These are phyloP conservation scores for Nyctanthes arbortristis DNA, from an alignment of 257 asterid genomes.

Conservation along the genomic window DNA sequence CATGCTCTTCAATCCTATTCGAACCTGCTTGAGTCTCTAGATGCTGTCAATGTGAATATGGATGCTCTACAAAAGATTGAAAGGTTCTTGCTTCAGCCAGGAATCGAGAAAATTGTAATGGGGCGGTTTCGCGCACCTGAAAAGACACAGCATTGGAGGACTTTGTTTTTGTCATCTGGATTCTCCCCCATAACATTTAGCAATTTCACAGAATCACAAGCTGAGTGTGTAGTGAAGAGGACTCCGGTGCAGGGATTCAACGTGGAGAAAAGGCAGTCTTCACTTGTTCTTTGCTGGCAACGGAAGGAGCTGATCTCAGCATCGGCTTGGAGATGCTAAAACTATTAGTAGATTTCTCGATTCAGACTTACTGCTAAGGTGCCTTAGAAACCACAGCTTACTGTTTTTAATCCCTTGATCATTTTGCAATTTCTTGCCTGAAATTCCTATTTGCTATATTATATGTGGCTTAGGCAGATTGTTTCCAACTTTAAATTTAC, in stretches of 20 bases:
- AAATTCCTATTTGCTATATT: conserved; percentile 29
- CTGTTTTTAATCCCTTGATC: conserved; percentile 23
- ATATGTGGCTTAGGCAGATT: conserved; percentile 39
- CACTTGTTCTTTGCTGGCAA: conserved; percentile 96
- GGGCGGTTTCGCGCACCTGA: conserved; percentile 63
- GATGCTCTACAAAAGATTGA: conserved; percentile 92
- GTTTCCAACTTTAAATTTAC: conserved; percentile 29
- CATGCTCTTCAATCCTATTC: conserved; percentile 81
- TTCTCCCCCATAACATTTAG: conserved; percentile 73
- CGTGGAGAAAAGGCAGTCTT: conserved; percentile 89
- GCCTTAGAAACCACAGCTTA: conserved; percentile 34
- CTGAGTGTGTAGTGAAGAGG: conserved; percentile 85
- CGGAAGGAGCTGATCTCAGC: conserved; percentile 92
- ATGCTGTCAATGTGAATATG: conserved; percentile 70
- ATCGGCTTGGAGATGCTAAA: conserved; percentile 95
- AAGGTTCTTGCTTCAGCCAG: conserved; percentile 82
- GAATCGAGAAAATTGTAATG: conserved; percentile 57
- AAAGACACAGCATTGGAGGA: conserved; percentile 91
- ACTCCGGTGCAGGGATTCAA: conserved; percentile 86
- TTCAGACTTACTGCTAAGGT: conserved; percentile 32
- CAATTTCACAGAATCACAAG: conserved; percentile 88
- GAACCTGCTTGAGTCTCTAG: conserved; percentile 81
- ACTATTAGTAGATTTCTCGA: conserved; percentile 21
- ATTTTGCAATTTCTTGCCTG: conserved; percentile 28
- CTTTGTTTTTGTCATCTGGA: conserved; percentile 73